Evolutionary conservation across 1,139 yeast genomes (phyloP), one percentile per base, ranked within the genome.

Genomic region (Candida dubliniensis): DNA sequence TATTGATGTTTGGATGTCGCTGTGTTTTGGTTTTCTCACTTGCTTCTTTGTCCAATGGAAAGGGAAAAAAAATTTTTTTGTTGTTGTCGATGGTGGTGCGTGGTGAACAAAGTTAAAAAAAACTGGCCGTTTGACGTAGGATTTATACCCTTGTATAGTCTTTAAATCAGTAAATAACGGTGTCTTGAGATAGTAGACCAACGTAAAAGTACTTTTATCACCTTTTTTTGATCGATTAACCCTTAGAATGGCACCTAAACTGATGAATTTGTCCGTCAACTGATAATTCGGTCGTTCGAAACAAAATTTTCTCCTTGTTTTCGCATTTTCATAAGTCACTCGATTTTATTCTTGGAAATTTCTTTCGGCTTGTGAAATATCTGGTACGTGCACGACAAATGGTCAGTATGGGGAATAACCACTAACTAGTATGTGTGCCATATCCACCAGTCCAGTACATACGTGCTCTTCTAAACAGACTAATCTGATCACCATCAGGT

Each of bases 1-100:
- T 42, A 42, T 42, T 42, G 44, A 14, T 32, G 44, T 42, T 26
- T 34, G 44, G 44, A 30, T 42, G 44, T 18, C 23, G 23, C 23
- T 31, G 18, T 4, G 8, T 25, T 34, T 24, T 37, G 36, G 8
- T 27, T 27, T 27, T 27, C n/a, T 27, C n/a, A 3, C n/a, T 27
- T 9, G 30, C n/a, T 9, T 5, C 5, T 18, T 18, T 18, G 23
- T 18, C 30, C 30, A 27, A 27, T 27, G 30, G n/a, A 3, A 27
- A 10, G 29, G 10, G n/a, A 27, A 7, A 36, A 30, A 37, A 36
- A 26, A 13, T 30, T 37, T 30, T 29, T 36, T 15, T 23, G 34
- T 18, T 30, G 34, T 8, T 23, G 14, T 12, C 24, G 30, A 15
- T 33, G 26, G 29, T 26, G 29, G 33, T 26, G 29, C 14, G 10